phyloP scores from a whole-genome alignment of 331 rosid genomes.

The Saraca asoca region DNA sequence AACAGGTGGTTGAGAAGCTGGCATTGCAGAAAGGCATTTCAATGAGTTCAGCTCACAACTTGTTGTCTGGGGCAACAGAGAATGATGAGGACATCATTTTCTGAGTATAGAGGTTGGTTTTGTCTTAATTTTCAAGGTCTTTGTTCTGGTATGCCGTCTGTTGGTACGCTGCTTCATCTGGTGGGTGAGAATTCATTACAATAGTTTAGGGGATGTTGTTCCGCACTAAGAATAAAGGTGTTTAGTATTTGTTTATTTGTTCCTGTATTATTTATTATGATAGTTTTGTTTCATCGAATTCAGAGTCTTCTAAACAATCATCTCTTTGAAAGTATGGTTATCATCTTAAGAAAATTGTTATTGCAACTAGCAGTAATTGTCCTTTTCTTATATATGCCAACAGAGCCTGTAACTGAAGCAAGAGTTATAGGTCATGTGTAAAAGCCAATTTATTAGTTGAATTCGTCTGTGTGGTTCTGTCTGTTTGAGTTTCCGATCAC shows the following conservation, averaged over 20 bases:
- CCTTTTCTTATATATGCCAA: conserved; percentile 13
- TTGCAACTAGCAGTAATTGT: conserved; percentile 33
- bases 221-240: conserved; percentile 52
- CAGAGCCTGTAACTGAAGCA: conserved; percentile 32
- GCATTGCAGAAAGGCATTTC: conserved; percentile 66
- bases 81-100: conserved; percentile 85
- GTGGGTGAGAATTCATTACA: conserved; percentile 32
- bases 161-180: conserved; percentile 20
- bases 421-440: conserved; percentile 1
- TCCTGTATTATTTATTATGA: conserved; percentile 45
- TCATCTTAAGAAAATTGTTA: conserved; percentile 13
- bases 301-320: conserved; percentile 32
- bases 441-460: conserved; percentile 4
- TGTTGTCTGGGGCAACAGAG: conserved; percentile 54
- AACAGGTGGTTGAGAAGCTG: conserved; percentile 54
- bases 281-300: conserved; percentile 19
- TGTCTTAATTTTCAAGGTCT: conserved; percentile 24
- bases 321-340: conserved; percentile 30
- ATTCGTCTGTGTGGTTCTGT: conserved; percentile 10
- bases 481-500: neutral
- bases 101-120: conserved; percentile 48
- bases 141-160: conserved; percentile 23
- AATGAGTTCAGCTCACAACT: conserved; percentile 55
- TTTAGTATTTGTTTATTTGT: conserved; percentile 43
- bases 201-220: conserved; percentile 38